Conservation (phyloP, 2,329 filamentous ascomycete genomes). For the Acarospora socialis region DNA sequence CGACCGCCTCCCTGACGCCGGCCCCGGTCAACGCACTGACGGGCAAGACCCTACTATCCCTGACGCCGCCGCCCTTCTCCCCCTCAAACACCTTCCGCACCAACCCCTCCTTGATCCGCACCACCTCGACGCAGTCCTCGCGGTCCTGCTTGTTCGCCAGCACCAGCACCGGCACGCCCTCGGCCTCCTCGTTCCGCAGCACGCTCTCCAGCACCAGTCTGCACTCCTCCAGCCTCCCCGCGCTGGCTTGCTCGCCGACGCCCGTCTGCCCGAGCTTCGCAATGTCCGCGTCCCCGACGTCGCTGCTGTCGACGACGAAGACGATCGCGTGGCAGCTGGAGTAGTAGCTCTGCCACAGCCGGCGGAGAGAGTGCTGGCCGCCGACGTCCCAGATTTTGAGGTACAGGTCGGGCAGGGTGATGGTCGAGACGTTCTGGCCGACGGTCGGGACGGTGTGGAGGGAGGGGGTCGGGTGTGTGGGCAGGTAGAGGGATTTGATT, state of each 20-base stretch:
- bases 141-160: slow-evolving; percentile 96
- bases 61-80: slow-evolving; percentile 69
- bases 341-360: slow-evolving; percentile 95
- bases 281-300: slow-evolving; percentile 72
- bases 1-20: slow-evolving; percentile 88
- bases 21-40: slow-evolving; percentile 71
- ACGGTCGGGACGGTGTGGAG: slow-evolving; percentile 89
- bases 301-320: slow-evolving; percentile 91
- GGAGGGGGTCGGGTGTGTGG: slow-evolving; percentile 47
- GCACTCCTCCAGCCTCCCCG: slow-evolving; percentile 69
- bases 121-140: slow-evolving; percentile 94
- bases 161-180: slow-evolving; percentile 81
- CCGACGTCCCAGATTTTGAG: slow-evolving; percentile 98
- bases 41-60: slow-evolving; percentile 82
- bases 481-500: slow-evolving; percentile 70
- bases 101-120: slow-evolving; percentile 90
- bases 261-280: slow-evolving; percentile 12
- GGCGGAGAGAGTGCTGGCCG: slow-evolving; percentile 75
- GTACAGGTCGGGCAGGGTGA: slow-evolving; percentile 86
- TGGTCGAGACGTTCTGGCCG: slow-evolving; percentile 88
- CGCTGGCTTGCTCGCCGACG: slow-evolving; percentile 17
- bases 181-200: slow-evolving; percentile 70
- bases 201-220: slow-evolving; percentile 80
- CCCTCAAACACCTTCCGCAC: slow-evolving; percentile 94
- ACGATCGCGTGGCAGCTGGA: slow-evolving; percentile 88